These are phyloP conservation scores for Boletus pseudopeckii DNA, from an alignment of 768 basidiomycete genomes.

Conservation along the genomic window DNA sequence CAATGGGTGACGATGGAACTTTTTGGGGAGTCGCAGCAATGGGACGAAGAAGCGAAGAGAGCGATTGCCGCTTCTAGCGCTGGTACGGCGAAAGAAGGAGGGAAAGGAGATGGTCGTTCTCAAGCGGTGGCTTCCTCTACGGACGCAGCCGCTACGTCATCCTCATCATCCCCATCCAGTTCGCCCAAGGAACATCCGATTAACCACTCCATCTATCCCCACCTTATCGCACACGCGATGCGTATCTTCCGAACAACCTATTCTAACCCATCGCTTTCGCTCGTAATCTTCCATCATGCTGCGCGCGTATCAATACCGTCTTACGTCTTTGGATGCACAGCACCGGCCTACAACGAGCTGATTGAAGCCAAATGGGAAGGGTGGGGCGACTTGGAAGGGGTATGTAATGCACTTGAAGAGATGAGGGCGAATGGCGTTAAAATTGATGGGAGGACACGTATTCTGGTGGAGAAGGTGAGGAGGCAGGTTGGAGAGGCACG, in stretches of 20 bases:
- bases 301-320: constrained; percentile 70
- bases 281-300: constrained; percentile 80
- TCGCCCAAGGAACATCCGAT: constrained; percentile 32
- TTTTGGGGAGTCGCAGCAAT: constrained; percentile 55
- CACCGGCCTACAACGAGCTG: constrained; percentile 84
- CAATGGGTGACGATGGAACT: constrained; percentile 70
- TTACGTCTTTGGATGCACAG: constrained; percentile 88
- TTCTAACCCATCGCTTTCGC: constrained; percentile 72
- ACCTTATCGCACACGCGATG: constrained; percentile 76
- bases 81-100: background rate
- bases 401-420: constrained; percentile 70
- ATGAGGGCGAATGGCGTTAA: constrained; percentile 80
- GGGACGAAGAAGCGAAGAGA: constrained; percentile 45
- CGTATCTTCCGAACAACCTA: constrained; percentile 74
- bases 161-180: background rate
- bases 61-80: constrained; percentile 29
- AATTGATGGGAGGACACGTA: constrained; percentile 56
- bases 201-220: constrained; percentile 67
- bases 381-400: constrained; percentile 78
- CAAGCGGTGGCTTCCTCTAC: background rate
- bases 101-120: background rate
- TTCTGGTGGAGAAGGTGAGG: constrained; percentile 59
- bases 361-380: constrained; percentile 80
- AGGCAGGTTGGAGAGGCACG: constrained; percentile 58
- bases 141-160: background rate